Evolutionary conservation across 1,284 basidiomycete species (phyloP), one percentile per base, ranked within the genome.

Genomic region (Trametes sp.): DNA sequence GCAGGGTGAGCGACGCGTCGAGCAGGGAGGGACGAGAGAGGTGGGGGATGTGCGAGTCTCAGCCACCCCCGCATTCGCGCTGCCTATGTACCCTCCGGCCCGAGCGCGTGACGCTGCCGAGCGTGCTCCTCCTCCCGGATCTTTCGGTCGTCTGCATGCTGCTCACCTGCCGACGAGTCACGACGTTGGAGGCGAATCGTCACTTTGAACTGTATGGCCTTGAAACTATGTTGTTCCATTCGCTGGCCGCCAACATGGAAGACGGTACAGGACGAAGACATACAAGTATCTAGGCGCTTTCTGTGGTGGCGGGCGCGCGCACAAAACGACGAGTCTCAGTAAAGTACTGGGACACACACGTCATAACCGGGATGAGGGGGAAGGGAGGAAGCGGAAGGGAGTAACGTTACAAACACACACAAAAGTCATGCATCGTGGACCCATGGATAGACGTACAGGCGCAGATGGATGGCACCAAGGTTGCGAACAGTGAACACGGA

Each of bases 71-170:
- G 48, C 57, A 58, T 59, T 54, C 35, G 35, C 48, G 42, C 36
- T 55, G n/a, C 19, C 9, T 13, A 24, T 54, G 23, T 42, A n/a
- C n/a, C 14, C 19, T 19, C 41, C 23, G 33, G 33, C 35, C 48
- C n/a, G 54, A 16, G 45, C 64, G 52, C 64, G 55, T 66, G 64
- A 66, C 55, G 61, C 31, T 36, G 54, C 21, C 6, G 23, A 16
- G 28, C 4, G 29, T 23, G 50, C 49, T 50, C 36, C 24, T 24
- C 23, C 54, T 5, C 38, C 26, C 53, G 57, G 59, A 62, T 4
- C 59, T 62, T 56, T 29, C 33, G 28, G 28, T 16, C 6, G 14
- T 2, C 16, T 3, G 38, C 14, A 29, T 13, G 36, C 31, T 21
- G 28, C 14, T 19, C 16, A 36, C 14, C 29, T 19, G 16, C 19